Conservation (phyloP, 139 green algal genomes). For the Spirogloea muscicola region DNA sequence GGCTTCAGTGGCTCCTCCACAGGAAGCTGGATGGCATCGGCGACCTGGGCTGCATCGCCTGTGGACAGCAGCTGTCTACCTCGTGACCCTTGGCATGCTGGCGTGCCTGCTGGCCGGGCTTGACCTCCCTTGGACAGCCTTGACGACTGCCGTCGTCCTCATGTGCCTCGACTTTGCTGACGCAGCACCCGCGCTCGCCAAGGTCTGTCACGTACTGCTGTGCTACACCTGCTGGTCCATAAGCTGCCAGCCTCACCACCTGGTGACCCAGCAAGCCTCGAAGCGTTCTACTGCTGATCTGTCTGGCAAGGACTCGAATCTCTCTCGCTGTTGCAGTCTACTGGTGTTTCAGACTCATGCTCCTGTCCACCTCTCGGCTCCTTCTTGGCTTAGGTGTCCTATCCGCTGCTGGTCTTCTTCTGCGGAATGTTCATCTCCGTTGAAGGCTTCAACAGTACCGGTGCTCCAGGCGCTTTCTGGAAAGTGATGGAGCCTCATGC, state of each 20-base stretch:
- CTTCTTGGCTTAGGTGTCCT: neutral
- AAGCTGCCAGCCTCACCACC: too few species aligned
- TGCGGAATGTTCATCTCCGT: constrained; percentile 12
- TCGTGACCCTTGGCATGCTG: constrained; percentile 4
- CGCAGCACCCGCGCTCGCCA: neutral
- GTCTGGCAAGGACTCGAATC: neutral
- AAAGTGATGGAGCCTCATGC: constrained; percentile 4
- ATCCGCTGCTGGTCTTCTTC: constrained; percentile 16
- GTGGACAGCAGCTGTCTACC: neutral
- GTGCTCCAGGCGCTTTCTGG: neutral
- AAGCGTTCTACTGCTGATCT: neutral
- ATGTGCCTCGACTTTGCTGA: neutral
- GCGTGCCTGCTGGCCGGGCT: constrained; percentile 11
- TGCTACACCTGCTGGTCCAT: neutral
- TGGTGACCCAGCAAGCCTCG: neutral
- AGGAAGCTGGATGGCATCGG: neutral
- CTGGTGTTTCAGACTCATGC: neutral
- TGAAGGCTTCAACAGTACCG: constrained; percentile 15
- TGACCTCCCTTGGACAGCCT: neutral
- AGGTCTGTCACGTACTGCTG: neutral
- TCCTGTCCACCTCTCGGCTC: too few species aligned
- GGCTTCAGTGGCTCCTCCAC: neutral
- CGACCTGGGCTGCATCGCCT: neutral
- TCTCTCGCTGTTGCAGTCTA: neutral
- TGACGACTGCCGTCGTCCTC: constrained; percentile 6